These are phyloP conservation scores for Neofusicoccum laricinum DNA, from an alignment of 2,329 filamentous ascomycete genomes.

Conservation along the genomic window DNA sequence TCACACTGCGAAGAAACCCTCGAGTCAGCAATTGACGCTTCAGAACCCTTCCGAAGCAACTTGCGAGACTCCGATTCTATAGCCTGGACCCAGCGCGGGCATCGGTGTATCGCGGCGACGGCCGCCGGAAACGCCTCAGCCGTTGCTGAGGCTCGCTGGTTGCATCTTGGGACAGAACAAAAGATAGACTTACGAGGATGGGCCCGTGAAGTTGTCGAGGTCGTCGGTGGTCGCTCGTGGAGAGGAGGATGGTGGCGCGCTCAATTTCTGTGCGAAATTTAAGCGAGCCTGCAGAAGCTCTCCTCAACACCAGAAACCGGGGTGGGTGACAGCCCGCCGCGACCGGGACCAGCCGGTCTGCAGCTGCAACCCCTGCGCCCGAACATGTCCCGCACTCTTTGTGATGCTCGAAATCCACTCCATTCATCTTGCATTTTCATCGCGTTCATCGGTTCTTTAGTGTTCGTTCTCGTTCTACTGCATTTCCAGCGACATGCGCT, in stretches of 20 bases:
- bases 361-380: neutral
- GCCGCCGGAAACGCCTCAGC: conserved; percentile 7
- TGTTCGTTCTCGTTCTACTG: too few species aligned
- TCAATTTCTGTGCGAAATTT: conserved; percentile 16
- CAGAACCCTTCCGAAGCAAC: conserved; percentile 91
- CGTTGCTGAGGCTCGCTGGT: conserved; percentile 5
- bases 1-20: conserved; percentile 60
- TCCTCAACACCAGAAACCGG: conserved; percentile 9
- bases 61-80: conserved; percentile 55
- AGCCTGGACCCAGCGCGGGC: neutral
- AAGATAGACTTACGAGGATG: conserved; percentile 14
- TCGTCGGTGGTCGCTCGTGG: conserved; percentile 17
- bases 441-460: too few species aligned
- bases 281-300: conserved; percentile 14
- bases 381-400: neutral
- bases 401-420: too few species aligned
- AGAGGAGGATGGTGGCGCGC: neutral
- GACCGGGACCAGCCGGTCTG: too few species aligned
- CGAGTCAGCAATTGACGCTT: conserved; percentile 99
- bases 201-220: conserved; percentile 11
- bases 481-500: too few species aligned
- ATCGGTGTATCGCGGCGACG: neutral
- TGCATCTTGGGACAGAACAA: neutral
- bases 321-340: conserved; percentile 7
- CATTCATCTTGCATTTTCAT: neutral